Base-by-base conservation (phyloP, 2,329 filamentous ascomycete genomes). In the Colletotrichum tofieldiae region DNA sequence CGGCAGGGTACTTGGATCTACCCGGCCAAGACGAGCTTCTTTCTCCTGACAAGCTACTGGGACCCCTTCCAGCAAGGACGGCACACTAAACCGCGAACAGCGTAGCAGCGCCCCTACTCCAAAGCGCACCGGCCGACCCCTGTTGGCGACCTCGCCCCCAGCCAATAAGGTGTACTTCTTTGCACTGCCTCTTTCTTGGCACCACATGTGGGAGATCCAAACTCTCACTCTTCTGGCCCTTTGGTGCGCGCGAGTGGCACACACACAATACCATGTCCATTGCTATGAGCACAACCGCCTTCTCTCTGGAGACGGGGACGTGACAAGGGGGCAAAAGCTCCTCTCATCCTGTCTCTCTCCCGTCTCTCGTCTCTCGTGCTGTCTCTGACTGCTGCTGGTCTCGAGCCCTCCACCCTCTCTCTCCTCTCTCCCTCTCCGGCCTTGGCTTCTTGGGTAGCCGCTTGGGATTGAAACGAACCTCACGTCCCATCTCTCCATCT, bases 141-240 rank as follows among this genome's bases (percentile, higher is more conserved):
- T 72, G 70, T 60, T 45, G 32, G 14, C 7, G 32, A 35, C 52
- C 59, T 59, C 9, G 4, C 0, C 16, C 14, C 41, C 12, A 49
- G 4, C 71, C 71, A 73, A 73, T 73, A n/a, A 73, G 61, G 60
- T 73, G 26, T 73, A 65, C 60, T 71, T 73, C 62, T 71, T 58
- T 73, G 71, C 71, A 73, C 71, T 73, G 71, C 71, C 71, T 73
- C 71, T 5, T 67, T 73, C 71, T 73, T 73, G 71, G 71, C 71
- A 71, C 71, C 67, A 66, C 71, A 62, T 67, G 56, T 73, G 66
- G 67, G 23, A 73, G 71, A 73, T 67, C 67, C 71, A 71, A 71
- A 73, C 71, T 58, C 67, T 71, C 66, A 51, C 51, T 63, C 41
- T 14, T 41, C 35, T 51, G 43, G 51, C 43, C 49, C 51, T 64